Percentiles rank a stretch among this genome's conserved stretches.
These are phyloP conservation scores for Cladosporium sp. DNA, from an alignment of 2,329 filamentous ascomycete genomes.

Conservation along the genomic window DNA sequence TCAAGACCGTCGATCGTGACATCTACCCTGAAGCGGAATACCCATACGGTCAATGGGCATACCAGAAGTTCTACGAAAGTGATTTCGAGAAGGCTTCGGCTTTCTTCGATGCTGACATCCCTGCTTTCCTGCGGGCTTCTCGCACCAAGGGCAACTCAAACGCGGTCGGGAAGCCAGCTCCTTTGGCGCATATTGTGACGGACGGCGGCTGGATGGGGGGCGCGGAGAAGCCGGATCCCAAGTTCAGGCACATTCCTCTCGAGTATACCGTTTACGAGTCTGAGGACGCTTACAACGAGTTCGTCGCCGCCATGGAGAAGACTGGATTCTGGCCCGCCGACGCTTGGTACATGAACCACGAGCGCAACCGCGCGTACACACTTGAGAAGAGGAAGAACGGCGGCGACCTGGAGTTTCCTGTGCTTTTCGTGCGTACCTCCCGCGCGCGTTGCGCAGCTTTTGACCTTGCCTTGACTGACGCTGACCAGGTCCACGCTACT, in stretches of 20 bases:
- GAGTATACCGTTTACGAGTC: conserved; percentile 24
- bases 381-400: conserved; percentile 32
- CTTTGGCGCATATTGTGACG: conserved; percentile 15
- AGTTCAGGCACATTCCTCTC: conserved; percentile 27
- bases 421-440: conserved; percentile 25
- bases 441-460: no score
- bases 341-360: conserved; percentile 41
- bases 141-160: conserved; percentile 24
- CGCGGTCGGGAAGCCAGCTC: conserved; percentile 23
- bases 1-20: conserved; percentile 36
- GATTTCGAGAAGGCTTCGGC: conserved; percentile 20
- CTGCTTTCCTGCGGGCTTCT: conserved; percentile 22
- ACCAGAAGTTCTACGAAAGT: conserved; percentile 30
- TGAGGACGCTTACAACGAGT: conserved; percentile 23
- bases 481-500: conserved; percentile 29
- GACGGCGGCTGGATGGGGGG: conserved; percentile 32
- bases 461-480: not conserved
- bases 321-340: conserved; percentile 36
- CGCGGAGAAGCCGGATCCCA: conserved; percentile 18
- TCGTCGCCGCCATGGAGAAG: conserved; percentile 33
- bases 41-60: conserved; percentile 33
- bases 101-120: conserved; percentile 18
- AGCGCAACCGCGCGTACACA: conserved; percentile 37
- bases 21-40: conserved; percentile 42
- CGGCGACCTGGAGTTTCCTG: conserved; percentile 30